Conservation (phyloP, 208 protist species). For the Vickermania ingenoplastis region DNA sequence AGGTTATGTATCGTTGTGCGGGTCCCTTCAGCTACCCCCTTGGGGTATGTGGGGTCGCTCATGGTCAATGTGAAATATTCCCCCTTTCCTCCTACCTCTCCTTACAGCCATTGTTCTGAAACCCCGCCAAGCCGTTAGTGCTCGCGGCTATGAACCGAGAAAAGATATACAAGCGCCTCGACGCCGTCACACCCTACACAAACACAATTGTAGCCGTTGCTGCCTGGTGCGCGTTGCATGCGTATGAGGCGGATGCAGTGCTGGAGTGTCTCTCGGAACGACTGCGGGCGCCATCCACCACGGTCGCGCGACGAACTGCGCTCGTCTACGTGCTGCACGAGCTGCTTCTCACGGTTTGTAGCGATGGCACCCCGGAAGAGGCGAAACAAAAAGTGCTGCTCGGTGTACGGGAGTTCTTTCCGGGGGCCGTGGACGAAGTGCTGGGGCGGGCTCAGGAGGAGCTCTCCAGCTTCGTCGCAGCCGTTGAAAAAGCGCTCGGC, state of each 20-base stretch:
- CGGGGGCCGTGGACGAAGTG: slow-evolving; percentile 30
- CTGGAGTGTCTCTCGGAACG: slow-evolving; percentile 41
- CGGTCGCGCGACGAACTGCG: slow-evolving; percentile 32
- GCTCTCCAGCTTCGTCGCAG: slow-evolving; percentile 23
- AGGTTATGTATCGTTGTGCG: not conserved
- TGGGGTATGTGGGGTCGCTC: no score
- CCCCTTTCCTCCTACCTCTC: no score
- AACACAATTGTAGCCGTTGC: slow-evolving; percentile 75
- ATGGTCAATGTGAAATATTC: no score
- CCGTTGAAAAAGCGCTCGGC: slow-evolving; percentile 35
- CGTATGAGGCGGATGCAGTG: slow-evolving; percentile 56
- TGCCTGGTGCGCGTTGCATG: slow-evolving; percentile 82
- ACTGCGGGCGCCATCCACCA: slow-evolving; percentile 35
- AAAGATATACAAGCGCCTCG: slow-evolving; percentile 44
- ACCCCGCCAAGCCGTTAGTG: no score
- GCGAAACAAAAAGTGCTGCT: slow-evolving; percentile 48
- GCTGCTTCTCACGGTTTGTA: slow-evolving; percentile 64
- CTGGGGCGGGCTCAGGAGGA: slow-evolving; percentile 6
- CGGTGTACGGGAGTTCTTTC: slow-evolving; percentile 40
- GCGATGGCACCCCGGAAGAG: slow-evolving; percentile 44
- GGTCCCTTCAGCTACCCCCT: not conserved
- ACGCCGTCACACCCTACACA: slow-evolving; percentile 57
- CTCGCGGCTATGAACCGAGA: slow-evolving; percentile 55
- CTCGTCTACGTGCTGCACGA: slow-evolving; percentile 82
- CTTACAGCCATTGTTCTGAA: no score